Conservation (phyloP, 345 rosid genomes). For the Eucalyptus cloeziana region DNA sequence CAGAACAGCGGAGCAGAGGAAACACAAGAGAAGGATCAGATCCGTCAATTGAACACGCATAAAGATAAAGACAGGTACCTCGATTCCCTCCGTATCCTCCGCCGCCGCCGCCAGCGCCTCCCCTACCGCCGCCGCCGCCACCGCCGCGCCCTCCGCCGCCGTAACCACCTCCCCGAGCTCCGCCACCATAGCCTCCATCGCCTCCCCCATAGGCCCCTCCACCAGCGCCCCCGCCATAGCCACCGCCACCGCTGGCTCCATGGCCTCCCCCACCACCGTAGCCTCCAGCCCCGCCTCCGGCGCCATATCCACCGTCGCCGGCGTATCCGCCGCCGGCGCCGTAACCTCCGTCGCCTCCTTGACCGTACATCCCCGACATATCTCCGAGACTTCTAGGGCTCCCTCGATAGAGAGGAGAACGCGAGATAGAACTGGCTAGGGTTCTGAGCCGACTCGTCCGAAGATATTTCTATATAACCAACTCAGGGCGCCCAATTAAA, state of each 20-base stretch:
- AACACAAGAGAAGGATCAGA: background rate
- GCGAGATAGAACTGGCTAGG: background rate
- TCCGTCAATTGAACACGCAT: background rate
- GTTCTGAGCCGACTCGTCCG: background rate
- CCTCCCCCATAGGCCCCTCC: constrained; percentile 41
- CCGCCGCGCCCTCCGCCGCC: background rate
- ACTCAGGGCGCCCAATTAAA: background rate
- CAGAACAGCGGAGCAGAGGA: background rate
- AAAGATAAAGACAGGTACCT: constrained; percentile 6
- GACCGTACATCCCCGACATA: constrained; percentile 81
- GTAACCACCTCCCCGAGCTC: background rate
- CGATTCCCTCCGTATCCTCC: constrained; percentile 56
- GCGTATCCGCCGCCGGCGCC: background rate
- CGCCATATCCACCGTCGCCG: constrained; percentile 12
- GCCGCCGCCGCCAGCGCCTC: constrained; percentile 32
- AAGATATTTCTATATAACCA: background rate
- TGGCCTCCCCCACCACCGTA: constrained; percentile 37
- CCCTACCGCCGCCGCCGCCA: constrained; percentile 8
- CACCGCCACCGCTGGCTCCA: constrained; percentile 1
- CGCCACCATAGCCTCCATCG: constrained; percentile 17
- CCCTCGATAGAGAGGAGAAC: background rate
- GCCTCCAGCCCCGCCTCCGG: constrained; percentile 44
- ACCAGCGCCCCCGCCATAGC: constrained; percentile 19
- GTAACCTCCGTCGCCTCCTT: constrained; percentile 24
- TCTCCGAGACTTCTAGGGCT: constrained; percentile 7